These are phyloP conservation scores for Rhynchospora breviuscula DNA, from an alignment of 176 grass and related monocot genomes.

Conservation along the genomic window DNA sequence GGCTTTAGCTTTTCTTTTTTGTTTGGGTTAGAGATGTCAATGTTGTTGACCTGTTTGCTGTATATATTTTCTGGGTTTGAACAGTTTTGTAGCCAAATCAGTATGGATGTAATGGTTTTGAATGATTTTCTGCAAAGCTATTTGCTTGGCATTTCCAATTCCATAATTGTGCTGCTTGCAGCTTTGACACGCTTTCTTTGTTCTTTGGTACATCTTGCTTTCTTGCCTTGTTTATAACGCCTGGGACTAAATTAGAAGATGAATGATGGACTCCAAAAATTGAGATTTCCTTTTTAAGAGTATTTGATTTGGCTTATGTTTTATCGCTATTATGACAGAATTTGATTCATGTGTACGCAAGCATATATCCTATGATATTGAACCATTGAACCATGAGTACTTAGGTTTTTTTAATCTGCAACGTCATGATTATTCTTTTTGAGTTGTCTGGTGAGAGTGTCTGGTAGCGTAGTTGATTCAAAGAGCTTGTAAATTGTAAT, in stretches of 20 bases:
- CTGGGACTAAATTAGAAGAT: neutral
- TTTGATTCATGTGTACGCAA: neutral
- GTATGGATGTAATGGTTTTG: constrained; percentile 1
- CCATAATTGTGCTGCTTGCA: neutral
- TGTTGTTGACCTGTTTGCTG: constrained; percentile 1
- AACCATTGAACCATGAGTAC: neutral
- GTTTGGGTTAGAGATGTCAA: constrained; percentile 22
- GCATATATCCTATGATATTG: neutral
- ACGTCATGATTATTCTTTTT: neutral
- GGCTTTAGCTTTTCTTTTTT: neutral
- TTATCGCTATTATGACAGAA: neutral
- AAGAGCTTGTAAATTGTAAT: neutral
- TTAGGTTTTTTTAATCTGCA: neutral
- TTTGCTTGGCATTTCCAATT: constrained; percentile 12
- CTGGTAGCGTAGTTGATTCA: neutral
- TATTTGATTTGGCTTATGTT: neutral
- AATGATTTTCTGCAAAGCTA: neutral
- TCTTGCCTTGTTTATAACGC: neutral
- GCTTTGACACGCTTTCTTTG: neutral
- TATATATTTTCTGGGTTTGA: constrained; percentile 20
- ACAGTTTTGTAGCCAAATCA: constrained; percentile 10
- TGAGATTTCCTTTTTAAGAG: neutral
- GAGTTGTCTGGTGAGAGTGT: neutral
- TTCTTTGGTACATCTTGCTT: neutral
- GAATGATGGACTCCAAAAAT: neutral